Percentiles rank a stretch among this genome's conserved stretches.
Conservation (phyloP, 1,139 yeast genomes). For the Maudiozyma humilis region DNA sequence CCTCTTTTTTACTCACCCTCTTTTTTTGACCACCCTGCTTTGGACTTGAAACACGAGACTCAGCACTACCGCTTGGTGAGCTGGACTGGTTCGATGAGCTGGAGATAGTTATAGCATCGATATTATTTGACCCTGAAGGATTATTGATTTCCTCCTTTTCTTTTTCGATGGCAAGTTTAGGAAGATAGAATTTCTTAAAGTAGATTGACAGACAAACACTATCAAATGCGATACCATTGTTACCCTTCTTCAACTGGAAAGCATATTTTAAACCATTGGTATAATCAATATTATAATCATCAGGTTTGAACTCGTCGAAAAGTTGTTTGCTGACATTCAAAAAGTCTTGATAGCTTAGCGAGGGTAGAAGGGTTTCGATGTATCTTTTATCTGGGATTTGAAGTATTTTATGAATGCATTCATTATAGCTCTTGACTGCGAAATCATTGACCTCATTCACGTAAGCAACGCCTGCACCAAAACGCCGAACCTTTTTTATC, state of each 20-base stretch:
- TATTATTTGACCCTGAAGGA: too few relatives aligned
- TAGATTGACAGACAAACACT: slow-evolving; percentile 26
- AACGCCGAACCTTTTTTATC: slow-evolving; percentile 63
- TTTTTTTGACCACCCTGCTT: slow-evolving; percentile 16
- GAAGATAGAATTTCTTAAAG: slow-evolving; percentile 27
- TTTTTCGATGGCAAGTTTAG: slow-evolving; percentile 8
- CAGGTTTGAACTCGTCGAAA: slow-evolving; percentile 13
- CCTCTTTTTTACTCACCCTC: slow-evolving; percentile 30
- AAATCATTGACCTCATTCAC: slow-evolving; percentile 25
- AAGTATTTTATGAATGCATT: slow-evolving; percentile 16
- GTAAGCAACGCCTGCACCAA: slow-evolving; percentile 59
- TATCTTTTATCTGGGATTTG: slow-evolving; percentile 24
- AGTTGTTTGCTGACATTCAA: slow-evolving; percentile 19
- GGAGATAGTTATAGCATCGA: too few relatives aligned
- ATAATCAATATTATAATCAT: slow-evolving; percentile 15
- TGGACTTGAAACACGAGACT: slow-evolving; percentile 3
- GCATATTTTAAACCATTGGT: slow-evolving; percentile 22
- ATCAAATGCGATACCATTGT: slow-evolving; percentile 29
- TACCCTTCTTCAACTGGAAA: slow-evolving; percentile 28
- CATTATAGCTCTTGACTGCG: slow-evolving; percentile 20
- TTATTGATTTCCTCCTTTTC: slow-evolving; percentile 7
- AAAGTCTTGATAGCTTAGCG: slow-evolving; percentile 22
- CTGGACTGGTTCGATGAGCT: too few relatives aligned
- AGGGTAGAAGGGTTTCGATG: slow-evolving; percentile 22
- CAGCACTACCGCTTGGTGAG: neutral